A percentile compares a stretch with the other conserved stretches of the same genome.
These are phyloP conservation scores for Claviceps purpurea DNA, from an alignment of 2,329 filamentous ascomycete species.

Conservation along the genomic window DNA sequence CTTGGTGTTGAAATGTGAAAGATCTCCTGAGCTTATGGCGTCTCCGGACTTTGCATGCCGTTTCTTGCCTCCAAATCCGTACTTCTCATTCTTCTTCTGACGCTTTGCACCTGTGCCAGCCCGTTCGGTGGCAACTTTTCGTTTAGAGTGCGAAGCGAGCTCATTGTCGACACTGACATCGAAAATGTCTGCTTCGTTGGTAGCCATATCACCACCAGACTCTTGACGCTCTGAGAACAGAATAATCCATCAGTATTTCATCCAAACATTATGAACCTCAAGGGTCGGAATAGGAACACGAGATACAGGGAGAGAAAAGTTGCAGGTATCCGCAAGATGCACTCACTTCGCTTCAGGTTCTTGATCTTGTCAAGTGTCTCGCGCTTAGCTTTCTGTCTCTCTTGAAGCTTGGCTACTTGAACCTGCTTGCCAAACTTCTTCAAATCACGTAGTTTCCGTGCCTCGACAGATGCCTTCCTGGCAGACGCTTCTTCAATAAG, in stretches of 20 bases:
- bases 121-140: slow-evolving; percentile 25
- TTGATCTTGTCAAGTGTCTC: slow-evolving; percentile 94
- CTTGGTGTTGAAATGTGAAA: slow-evolving; percentile 66
- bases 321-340: neutral
- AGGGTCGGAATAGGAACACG: neutral
- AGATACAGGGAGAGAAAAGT: neutral
- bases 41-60: slow-evolving; percentile 81
- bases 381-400: slow-evolving; percentile 82
- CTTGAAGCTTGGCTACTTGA: slow-evolving; percentile 89
- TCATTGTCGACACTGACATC: slow-evolving; percentile 73
- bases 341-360: slow-evolving; percentile 82
- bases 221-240: slow-evolving; percentile 65
- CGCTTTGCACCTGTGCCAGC: slow-evolving; percentile 44
- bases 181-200: slow-evolving; percentile 76
- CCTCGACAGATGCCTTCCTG: slow-evolving; percentile 87
- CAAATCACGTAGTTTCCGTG: slow-evolving; percentile 79
- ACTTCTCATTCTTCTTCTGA: slow-evolving; percentile 89
- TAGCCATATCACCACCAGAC: slow-evolving; percentile 44
- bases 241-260: neutral
- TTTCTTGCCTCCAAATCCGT: slow-evolving; percentile 94
- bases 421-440: slow-evolving; percentile 99
- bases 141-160: slow-evolving; percentile 28
- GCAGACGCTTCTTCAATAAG: slow-evolving; percentile 80
- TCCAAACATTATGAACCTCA: too few relatives aligned
- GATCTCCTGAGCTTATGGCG: slow-evolving; percentile 66